These are phyloP conservation scores for Thelonectria discophora DNA, from an alignment of 2,329 filamentous ascomycete species.

Conservation along the genomic window DNA sequence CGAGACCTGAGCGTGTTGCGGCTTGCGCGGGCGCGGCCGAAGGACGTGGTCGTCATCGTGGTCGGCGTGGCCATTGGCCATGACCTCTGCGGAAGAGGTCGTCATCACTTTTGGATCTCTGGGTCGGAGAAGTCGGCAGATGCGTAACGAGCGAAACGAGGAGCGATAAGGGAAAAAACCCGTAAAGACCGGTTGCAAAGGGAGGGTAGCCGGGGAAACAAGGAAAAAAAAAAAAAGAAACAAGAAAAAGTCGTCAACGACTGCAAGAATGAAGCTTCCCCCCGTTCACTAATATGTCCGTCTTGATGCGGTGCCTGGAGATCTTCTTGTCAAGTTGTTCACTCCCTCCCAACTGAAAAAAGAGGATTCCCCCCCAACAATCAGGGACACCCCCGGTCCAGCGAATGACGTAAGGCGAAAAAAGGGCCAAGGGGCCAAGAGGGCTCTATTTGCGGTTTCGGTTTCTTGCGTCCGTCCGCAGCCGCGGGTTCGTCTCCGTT, in stretches of 20 bases:
- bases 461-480: too few relatives aligned
- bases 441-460: too few relatives aligned
- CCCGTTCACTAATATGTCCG: not conserved
- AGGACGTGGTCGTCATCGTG: constrained; percentile 53
- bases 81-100: constrained; percentile 40
- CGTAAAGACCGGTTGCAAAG: not conserved
- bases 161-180: not conserved
- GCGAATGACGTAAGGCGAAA: not conserved
- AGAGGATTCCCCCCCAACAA: not conserved
- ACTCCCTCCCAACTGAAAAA: not conserved
- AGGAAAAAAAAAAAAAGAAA: not conserved
- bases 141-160: not conserved
- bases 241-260: constrained; percentile 15
- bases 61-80: constrained; percentile 40
- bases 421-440: too few relatives aligned
- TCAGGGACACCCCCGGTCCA: not conserved
- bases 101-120: not conserved
- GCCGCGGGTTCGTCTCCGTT: too few relatives aligned
- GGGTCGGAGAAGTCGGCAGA: not conserved
- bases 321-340: not conserved
- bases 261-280: not conserved
- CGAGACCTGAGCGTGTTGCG: constrained; percentile 58
- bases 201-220: not conserved
- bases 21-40: constrained; percentile 61
- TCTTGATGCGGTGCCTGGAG: not conserved